Conservation (phyloP, 1,139 yeast genomes). For the Blastobotrys buckinghamii region DNA sequence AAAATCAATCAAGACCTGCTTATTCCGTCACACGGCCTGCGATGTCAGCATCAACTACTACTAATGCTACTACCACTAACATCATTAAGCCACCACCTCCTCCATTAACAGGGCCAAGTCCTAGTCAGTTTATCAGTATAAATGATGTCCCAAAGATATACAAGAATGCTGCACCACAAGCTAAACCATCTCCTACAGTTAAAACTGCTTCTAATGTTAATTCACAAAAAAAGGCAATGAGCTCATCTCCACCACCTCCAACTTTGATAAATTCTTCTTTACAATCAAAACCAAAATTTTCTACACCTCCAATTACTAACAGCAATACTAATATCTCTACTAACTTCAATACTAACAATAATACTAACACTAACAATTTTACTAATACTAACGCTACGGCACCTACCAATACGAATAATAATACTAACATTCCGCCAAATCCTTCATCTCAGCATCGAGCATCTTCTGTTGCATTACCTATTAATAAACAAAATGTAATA, state of each 20-base stretch:
- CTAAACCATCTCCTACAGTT: not conserved
- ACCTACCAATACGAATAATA: no score
- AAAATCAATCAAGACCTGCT: not conserved
- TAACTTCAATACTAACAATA: no score
- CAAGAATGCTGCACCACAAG: not conserved
- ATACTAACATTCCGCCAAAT: not conserved
- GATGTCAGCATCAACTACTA: not conserved
- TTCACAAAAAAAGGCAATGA: no score
- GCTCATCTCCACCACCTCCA: not conserved
- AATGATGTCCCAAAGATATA: not conserved
- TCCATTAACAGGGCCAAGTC: not conserved
- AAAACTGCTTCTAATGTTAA: not conserved
- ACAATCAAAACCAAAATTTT: not conserved
- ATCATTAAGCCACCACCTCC: not conserved
- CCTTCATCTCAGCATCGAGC: not conserved
- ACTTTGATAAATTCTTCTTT: not conserved
- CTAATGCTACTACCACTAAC: not conserved
- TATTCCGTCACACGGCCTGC: not conserved
- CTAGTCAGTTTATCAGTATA: not conserved
- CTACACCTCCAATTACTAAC: not conserved
- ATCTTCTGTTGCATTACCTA: not conserved
- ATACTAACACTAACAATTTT: no score
- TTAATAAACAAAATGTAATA: no score
- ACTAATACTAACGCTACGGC: no score
- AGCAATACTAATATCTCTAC: not conserved